Conservation (phyloP, 805 yeast genomes). For the Candida dajiaensis region DNA sequence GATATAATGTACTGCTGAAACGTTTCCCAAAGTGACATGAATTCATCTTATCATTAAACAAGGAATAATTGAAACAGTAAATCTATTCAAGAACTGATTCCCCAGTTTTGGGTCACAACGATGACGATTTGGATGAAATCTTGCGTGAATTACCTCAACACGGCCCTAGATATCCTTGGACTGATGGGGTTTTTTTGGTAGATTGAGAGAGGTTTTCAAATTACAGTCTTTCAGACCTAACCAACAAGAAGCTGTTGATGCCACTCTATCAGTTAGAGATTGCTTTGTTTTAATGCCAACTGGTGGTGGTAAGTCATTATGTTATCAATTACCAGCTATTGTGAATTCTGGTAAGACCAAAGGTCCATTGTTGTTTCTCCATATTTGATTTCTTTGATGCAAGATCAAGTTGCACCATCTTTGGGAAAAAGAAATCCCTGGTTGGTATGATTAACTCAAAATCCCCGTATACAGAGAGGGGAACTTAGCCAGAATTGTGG, state of each 20-base stretch:
- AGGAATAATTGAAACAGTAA: background rate
- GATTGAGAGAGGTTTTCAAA: constrained; percentile 55
- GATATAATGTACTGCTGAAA: background rate
- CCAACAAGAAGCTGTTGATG: constrained; percentile 81
- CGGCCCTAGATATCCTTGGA: constrained; percentile 41
- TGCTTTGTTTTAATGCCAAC: constrained; percentile 97
- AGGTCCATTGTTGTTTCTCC: constrained; percentile 93
- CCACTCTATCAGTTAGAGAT: constrained; percentile 71
- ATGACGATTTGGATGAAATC: constrained; percentile 16
- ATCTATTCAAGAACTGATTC: constrained; percentile 5
- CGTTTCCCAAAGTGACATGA: background rate
- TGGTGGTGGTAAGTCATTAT: constrained; percentile 95
- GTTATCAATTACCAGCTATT: constrained; percentile 93
- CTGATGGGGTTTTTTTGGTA: constrained; percentile 58
- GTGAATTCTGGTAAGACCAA: constrained; percentile 64
- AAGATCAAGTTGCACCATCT: constrained; percentile 91
- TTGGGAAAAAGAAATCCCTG: constrained; percentile 57
- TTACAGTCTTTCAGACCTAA: constrained; percentile 67
- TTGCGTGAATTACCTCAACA: constrained; percentile 7
- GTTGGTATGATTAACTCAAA: constrained; percentile 87
- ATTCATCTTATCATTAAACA: background rate
- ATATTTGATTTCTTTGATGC: constrained; percentile 91
- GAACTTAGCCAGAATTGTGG: constrained; percentile 76
- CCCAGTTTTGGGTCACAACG: constrained; percentile 12
- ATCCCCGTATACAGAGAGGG: constrained; percentile 52